Conservation (phyloP, 257 asterid genomes). For the Parsonsia alboflavescens region DNA sequence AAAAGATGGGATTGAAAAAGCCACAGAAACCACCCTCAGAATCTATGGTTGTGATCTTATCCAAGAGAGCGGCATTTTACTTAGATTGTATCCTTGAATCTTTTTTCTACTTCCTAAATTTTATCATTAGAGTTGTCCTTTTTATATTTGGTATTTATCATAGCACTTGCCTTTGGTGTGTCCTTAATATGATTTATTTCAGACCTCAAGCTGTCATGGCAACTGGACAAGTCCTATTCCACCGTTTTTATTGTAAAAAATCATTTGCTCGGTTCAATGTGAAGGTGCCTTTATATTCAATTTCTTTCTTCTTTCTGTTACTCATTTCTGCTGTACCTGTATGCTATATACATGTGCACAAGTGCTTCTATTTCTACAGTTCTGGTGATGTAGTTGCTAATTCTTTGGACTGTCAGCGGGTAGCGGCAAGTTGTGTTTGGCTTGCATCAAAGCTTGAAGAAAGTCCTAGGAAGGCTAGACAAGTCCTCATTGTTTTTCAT, state of each 20-base stretch:
- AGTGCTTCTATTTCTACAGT: constrained; percentile 6
- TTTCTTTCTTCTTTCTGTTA: neutral
- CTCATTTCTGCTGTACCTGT: constrained; percentile 2
- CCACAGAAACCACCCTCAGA: constrained; percentile 74
- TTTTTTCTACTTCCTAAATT: neutral
- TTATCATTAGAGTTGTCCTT: neutral
- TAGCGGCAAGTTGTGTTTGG: constrained; percentile 98
- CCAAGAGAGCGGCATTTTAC: constrained; percentile 93
- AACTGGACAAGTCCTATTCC: constrained; percentile 91
- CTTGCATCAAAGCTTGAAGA: constrained; percentile 99
- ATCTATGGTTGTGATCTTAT: constrained; percentile 94
- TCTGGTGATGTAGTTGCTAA: constrained; percentile 15
- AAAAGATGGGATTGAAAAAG: constrained; percentile 79
- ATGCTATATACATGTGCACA: neutral
- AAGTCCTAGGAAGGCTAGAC: constrained; percentile 86
- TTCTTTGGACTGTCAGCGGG: constrained; percentile 48
- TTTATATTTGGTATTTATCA: neutral
- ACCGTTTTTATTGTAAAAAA: constrained; percentile 92
- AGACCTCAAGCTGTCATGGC: constrained; percentile 99
- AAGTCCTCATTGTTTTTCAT: constrained; percentile 77
- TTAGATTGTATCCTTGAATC: constrained; percentile 67
- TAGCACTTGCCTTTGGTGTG: constrained; percentile 10
- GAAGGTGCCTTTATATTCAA: constrained; percentile 45
- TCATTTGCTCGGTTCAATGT: constrained; percentile 85
- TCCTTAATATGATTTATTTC: constrained; percentile 46